Evolutionary conservation across 768 basidiomycete species (phyloP).

Genomic region (Punctularia strigosozonata): DNA sequence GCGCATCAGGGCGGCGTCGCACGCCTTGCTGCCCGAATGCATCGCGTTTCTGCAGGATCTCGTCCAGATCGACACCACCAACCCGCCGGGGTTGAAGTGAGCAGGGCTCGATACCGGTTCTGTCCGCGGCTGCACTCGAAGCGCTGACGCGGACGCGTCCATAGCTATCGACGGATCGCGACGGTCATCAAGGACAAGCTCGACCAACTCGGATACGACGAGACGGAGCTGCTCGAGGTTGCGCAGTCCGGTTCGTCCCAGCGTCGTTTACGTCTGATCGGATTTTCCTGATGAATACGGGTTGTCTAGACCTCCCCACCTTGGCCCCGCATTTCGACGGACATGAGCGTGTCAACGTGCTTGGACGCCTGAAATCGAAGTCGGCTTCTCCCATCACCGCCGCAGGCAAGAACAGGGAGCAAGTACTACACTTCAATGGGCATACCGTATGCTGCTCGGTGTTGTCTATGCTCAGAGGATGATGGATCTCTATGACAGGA

Average conservation of each 20-base stretch:
- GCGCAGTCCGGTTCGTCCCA: too few relatives aligned
- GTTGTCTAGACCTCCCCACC: not conserved
- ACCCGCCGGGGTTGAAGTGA: conserved; percentile 3
- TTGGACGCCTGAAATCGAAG: conserved; percentile 1
- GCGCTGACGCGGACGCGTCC: too few relatives aligned
- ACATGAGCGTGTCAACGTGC: conserved; percentile 3
- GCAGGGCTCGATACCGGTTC: conserved; percentile 1
- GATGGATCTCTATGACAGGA: too few relatives aligned
- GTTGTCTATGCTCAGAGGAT: too few relatives aligned
- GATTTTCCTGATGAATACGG: too few relatives aligned
- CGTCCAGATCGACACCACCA: conserved; percentile 5
- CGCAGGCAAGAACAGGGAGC: too few relatives aligned
- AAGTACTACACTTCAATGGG: conserved; percentile 3
- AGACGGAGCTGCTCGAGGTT: conserved; percentile 3
- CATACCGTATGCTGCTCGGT: too few relatives aligned
- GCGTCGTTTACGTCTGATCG: too few relatives aligned
- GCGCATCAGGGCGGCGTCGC: too few relatives aligned
- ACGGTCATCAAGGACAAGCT: conserved; percentile 2
- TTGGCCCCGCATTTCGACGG: conserved; percentile 2
- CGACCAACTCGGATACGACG: conserved; percentile 1
- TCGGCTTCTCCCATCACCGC: not conserved
- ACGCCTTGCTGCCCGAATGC: conserved; percentile 3
- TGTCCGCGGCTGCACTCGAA: too few relatives aligned
- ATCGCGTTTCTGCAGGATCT: not conserved
- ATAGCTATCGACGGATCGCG: too few relatives aligned